These are phyloP conservation scores for Petunia axillaris DNA, from an alignment of 257 asterid species.

Conservation along the genomic window DNA sequence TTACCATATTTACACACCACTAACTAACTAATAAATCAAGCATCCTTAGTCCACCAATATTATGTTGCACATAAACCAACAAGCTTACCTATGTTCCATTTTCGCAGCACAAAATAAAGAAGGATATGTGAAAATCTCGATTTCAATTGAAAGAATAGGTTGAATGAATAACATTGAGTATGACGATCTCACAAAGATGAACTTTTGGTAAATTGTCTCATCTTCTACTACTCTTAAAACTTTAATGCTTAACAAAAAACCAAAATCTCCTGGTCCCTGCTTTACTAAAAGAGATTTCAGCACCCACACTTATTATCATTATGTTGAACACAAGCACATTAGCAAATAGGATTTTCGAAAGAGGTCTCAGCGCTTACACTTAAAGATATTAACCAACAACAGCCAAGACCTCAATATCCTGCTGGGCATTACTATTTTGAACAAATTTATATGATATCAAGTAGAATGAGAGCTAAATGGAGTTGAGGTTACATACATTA, in stretches of 20 bases:
- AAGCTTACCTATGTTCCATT: background rate
- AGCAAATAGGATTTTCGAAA: background rate
- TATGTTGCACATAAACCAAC: background rate
- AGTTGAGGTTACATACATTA: too few relatives aligned
- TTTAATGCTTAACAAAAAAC: background rate
- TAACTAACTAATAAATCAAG: background rate
- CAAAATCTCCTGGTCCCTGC: background rate
- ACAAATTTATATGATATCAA: background rate
- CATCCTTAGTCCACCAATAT: background rate
- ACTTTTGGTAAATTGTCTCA: too few relatives aligned
- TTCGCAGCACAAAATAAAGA: background rate
- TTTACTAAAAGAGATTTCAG: background rate
- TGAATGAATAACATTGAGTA: background rate
- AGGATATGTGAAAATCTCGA: background rate
- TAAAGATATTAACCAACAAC: background rate
- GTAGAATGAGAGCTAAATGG: background rate
- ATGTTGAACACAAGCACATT: background rate
- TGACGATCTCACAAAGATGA: background rate
- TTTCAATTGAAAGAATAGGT: background rate
- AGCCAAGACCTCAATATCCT: background rate
- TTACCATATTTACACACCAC: background rate
- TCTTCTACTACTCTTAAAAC: background rate
- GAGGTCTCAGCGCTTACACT: background rate
- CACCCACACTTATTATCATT: background rate
- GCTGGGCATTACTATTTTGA: background rate